Percentiles rank a stretch among this genome's conserved stretches.
These are phyloP conservation scores for Suillus alpinus DNA, from an alignment of 768 basidiomycete species.

Conservation along the genomic window DNA sequence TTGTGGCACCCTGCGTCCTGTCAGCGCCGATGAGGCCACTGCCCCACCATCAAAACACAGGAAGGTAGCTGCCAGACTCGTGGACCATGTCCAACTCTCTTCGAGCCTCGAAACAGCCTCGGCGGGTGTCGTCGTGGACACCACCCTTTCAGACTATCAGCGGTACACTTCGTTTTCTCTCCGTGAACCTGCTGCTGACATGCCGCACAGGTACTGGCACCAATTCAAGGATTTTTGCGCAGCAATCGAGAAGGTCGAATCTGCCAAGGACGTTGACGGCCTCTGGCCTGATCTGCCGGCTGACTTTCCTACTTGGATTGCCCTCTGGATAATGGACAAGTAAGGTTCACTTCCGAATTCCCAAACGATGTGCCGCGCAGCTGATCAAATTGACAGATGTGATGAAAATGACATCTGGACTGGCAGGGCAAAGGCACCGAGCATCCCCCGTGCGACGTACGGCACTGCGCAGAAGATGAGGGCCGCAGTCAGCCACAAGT, in stretches of 20 bases:
- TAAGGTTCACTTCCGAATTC: too few species aligned
- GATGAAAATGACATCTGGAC: slow-evolving; percentile 23
- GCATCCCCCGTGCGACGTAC: slow-evolving; percentile 16
- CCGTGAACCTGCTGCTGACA: neutral
- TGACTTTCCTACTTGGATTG: slow-evolving; percentile 21
- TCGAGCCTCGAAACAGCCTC: slow-evolving; percentile 16
- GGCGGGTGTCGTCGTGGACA: slow-evolving; percentile 28
- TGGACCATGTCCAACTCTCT: neutral
- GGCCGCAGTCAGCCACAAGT: slow-evolving; percentile 30
- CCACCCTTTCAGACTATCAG: slow-evolving; percentile 28
- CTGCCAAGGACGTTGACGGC: slow-evolving; percentile 11
- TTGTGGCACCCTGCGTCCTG: neutral
- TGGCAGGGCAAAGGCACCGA: slow-evolving; percentile 7
- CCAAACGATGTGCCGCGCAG: too few species aligned
- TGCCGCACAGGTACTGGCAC: slow-evolving; percentile 10
- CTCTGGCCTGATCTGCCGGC: slow-evolving; percentile 13
- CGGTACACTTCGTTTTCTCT: slow-evolving; percentile 14
- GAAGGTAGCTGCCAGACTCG: neutral
- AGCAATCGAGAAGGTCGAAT: slow-evolving; percentile 3
- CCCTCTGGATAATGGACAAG: slow-evolving; percentile 28
- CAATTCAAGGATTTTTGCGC: slow-evolving; percentile 17
- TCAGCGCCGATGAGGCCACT: neutral
- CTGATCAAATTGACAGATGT: slow-evolving; percentile 16
- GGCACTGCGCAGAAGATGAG: slow-evolving; percentile 37
- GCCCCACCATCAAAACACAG: neutral